Evolutionary conservation across 1,284 basidiomycete genomes (phyloP).

Genomic region (Fomitiporia mediterranea): DNA sequence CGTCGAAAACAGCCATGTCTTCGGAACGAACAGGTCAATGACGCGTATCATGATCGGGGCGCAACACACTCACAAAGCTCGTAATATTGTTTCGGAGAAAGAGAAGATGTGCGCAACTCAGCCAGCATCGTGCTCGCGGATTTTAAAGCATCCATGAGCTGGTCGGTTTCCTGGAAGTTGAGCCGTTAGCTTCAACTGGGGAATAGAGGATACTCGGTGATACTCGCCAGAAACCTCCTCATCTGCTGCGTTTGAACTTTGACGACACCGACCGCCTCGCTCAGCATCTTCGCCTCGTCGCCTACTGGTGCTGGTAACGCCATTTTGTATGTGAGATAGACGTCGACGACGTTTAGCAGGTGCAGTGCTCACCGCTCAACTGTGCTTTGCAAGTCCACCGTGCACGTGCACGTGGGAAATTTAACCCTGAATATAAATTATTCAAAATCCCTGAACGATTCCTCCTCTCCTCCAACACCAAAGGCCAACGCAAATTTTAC

Average conservation of each 20-base stretch:
- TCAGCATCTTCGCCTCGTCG: conserved; percentile 77
- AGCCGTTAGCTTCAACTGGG: background rate
- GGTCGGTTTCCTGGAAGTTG: conserved; percentile 71
- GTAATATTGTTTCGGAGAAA: conserved; percentile 95
- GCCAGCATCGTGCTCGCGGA: conserved; percentile 93
- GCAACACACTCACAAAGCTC: conserved; percentile 82
- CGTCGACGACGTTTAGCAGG: conserved; percentile 4
- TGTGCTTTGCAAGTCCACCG: background rate
- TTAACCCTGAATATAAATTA: background rate
- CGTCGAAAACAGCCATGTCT: conserved; percentile 98
- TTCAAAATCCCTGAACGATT: background rate
- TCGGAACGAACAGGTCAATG: conserved; percentile 17
- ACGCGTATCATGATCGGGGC: too few species aligned
- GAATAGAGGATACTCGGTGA: conserved; percentile 6
- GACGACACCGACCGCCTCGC: conserved; percentile 79
- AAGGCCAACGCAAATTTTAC: too few species aligned
- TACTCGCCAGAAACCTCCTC: conserved; percentile 82
- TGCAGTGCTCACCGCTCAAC: background rate
- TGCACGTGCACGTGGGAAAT: background rate
- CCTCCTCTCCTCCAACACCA: background rate
- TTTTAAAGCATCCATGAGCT: conserved; percentile 96
- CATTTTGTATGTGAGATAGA: conserved; percentile 3
- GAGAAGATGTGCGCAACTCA: conserved; percentile 85
- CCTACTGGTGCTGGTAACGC: conserved; percentile 32
- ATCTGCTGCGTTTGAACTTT: conserved; percentile 93